Percentiles rank a stretch among this genome's conserved stretches.
phyloP scores from a whole-genome alignment of 768 basidiomycete species.

The Tephrocybe sp. region DNA sequence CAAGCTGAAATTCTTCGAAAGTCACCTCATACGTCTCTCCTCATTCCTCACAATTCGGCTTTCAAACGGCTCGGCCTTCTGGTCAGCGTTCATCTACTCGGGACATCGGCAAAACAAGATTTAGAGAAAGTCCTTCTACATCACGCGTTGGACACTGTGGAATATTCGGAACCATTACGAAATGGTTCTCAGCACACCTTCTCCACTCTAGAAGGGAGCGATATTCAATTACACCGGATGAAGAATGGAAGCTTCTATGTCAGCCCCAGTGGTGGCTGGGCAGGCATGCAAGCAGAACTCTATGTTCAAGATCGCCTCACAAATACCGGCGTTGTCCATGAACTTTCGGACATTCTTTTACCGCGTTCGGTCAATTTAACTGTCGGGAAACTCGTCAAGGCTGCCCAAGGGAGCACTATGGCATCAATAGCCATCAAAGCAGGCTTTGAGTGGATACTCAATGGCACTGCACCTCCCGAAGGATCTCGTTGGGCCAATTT shows the following conservation, averaged over 20 bases:
- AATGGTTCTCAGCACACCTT: slow-evolving; percentile 73
- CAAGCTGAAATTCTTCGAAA: slow-evolving; percentile 69
- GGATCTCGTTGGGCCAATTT: slow-evolving; percentile 65
- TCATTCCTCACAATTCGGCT: slow-evolving; percentile 89
- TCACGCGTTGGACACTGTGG: slow-evolving; percentile 74
- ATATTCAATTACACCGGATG: slow-evolving; percentile 66
- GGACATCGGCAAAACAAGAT: slow-evolving; percentile 75
- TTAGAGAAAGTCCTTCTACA: slow-evolving; percentile 85
- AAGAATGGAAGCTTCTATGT: slow-evolving; percentile 53
- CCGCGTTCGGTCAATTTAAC: slow-evolving; percentile 87
- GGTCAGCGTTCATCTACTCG: slow-evolving; percentile 83
- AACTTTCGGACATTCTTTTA: slow-evolving; percentile 80
- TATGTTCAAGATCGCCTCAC: slow-evolving; percentile 73
- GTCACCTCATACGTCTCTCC: slow-evolving; percentile 72
- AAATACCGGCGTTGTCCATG: slow-evolving; percentile 88
- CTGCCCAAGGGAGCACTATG: slow-evolving; percentile 91
- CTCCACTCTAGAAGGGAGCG: slow-evolving; percentile 82
- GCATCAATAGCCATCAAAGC: slow-evolving; percentile 77
- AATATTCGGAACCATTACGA: slow-evolving; percentile 64
- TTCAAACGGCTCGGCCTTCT: slow-evolving; percentile 84
- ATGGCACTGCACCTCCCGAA: slow-evolving; percentile 79
- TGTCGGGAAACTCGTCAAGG: slow-evolving; percentile 86
- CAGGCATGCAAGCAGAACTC: slow-evolving; percentile 62
- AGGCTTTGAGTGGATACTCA: slow-evolving; percentile 88
- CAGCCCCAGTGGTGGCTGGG: slow-evolving; percentile 77